Conservation (phyloP, 257 asterid genomes). For the Nicotiana paniculata region DNA sequence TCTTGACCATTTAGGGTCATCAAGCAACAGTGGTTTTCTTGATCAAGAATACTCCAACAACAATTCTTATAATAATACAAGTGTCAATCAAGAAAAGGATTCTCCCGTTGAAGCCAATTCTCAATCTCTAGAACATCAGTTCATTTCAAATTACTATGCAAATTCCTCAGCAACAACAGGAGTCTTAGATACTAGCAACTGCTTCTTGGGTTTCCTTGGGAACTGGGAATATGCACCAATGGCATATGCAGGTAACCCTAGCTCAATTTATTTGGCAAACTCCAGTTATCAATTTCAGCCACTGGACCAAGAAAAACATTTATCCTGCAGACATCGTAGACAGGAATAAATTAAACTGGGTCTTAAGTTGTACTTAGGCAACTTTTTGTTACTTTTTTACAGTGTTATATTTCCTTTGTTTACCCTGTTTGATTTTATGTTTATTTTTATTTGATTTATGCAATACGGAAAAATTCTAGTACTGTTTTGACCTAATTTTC, state of each 20-base stretch:
- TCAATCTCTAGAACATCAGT: slow-evolving; percentile 13
- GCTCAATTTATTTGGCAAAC: slow-evolving; percentile 22
- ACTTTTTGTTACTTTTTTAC: no score
- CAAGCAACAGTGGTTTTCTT: slow-evolving; percentile 2
- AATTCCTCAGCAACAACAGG: slow-evolving; percentile 4
- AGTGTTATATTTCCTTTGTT: neutral
- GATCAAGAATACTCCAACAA: slow-evolving; percentile 10
- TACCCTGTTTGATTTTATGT: neutral
- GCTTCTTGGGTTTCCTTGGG: slow-evolving; percentile 32
- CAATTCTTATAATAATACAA: slow-evolving; percentile 13
- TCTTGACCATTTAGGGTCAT: slow-evolving; percentile 1
- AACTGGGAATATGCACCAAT: slow-evolving; percentile 29
- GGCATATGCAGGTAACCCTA: slow-evolving; percentile 39
- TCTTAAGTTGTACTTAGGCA: neutral
- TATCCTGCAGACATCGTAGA: neutral
- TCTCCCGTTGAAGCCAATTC: neutral
- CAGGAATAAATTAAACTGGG: neutral
- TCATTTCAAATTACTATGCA: slow-evolving; percentile 29
- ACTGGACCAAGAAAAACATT: neutral
- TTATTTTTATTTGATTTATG: neutral
- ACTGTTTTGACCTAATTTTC: neutral
- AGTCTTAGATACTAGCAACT: slow-evolving; percentile 17
- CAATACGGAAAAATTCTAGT: neutral
- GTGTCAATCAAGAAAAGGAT: slow-evolving; percentile 14
- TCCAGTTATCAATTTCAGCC: slow-evolving; percentile 19